Base-by-base conservation (phyloP, 2,329 filamentous ascomycete species). In the Penicillium sp. region DNA sequence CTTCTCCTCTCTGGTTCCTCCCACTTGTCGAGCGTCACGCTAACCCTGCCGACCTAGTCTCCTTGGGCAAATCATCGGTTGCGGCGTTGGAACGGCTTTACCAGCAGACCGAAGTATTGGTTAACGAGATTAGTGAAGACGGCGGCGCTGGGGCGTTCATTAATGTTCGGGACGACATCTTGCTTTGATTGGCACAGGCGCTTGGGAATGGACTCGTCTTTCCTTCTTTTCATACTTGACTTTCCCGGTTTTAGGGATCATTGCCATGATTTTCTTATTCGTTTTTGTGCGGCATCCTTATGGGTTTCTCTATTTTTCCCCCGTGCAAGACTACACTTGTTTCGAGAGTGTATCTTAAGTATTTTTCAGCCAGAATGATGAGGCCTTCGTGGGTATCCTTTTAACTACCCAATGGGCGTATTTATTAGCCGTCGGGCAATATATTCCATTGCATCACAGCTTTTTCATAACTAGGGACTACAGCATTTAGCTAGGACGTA, bases 101-200 rank as follows among this genome's bases (percentile, higher is more conserved):
- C 64, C 87, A 91, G 52, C 90, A 96, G 72, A 95, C 90, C 0
- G 87, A 84, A 56, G 88, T 89, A 1, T 75, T 97, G 12, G 79
- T 97, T n/a, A 86, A 90, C 51, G 87, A 92, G 48, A 77, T 95
- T 12, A 81, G 87, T 39, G 81, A 87, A 62, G 85, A 88, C 34
- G 90, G 91, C 49, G 87, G 89, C 28, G 79, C 87, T 10, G 90
- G 88, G 31, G 86, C 89, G 27, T 91, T 97, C 67, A 80, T 96
- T 60, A 92, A 87, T 69, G 78, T 88, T 50, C 68, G 75, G 50
- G 73, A 77, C 60, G 78, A 80, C 56, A 69, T 70, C 65, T 59
- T 72, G 52, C 60, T 64, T 62, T 71, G 55, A 66, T 25, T 39
- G 31, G 47, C 47, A 22, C 19, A 22, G 50, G 22, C 22, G 22